Evolutionary conservation across 2,329 filamentous ascomycete species (phyloP).

Genomic region (Aspergillus cejpii): DNA sequence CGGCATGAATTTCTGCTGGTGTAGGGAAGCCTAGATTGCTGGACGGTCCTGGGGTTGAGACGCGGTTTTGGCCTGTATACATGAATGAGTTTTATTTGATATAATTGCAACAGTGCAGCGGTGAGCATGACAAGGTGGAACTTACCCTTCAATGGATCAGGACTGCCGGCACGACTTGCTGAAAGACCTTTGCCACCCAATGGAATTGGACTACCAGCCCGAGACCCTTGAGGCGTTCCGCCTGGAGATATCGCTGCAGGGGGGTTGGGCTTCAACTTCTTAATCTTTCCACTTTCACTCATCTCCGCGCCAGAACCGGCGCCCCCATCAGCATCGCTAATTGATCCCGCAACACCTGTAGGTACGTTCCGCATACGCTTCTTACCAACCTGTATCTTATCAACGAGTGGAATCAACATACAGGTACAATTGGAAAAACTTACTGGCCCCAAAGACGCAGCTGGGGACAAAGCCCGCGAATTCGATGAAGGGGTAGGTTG

Average conservation of each 20-base stretch:
- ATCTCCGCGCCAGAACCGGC: constrained; percentile 44
- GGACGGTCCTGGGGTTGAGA: constrained; percentile 27
- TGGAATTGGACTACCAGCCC: constrained; percentile 43
- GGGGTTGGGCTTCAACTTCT: constrained; percentile 46
- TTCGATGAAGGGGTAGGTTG: constrained; percentile 34
- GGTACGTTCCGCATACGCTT: constrained; percentile 41
- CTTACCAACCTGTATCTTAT: constrained; percentile 43
- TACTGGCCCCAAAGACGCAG: constrained; percentile 50
- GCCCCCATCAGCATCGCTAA: constrained; percentile 52
- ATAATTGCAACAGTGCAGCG: neutral
- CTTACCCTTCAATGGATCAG: constrained; percentile 31
- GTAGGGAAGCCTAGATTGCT: constrained; percentile 37
- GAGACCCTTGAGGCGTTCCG: constrained; percentile 45
- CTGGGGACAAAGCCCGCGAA: constrained; percentile 58
- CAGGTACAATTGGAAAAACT: constrained; percentile 6
- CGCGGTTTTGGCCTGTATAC: constrained; percentile 21
- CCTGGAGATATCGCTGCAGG: constrained; percentile 33
- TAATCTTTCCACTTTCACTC: constrained; percentile 40
- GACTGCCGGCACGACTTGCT: constrained; percentile 38
- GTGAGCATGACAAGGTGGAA: neutral
- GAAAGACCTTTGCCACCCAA: constrained; percentile 21
- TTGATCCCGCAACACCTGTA: constrained; percentile 40
- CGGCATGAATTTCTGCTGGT: constrained; percentile 42
- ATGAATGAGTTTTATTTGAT: constrained; percentile 1
- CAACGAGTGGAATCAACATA: constrained; percentile 1